Evolutionary conservation across 2,329 filamentous ascomycete species (phyloP).

Genomic region (Aphanoascus verrucosus): DNA sequence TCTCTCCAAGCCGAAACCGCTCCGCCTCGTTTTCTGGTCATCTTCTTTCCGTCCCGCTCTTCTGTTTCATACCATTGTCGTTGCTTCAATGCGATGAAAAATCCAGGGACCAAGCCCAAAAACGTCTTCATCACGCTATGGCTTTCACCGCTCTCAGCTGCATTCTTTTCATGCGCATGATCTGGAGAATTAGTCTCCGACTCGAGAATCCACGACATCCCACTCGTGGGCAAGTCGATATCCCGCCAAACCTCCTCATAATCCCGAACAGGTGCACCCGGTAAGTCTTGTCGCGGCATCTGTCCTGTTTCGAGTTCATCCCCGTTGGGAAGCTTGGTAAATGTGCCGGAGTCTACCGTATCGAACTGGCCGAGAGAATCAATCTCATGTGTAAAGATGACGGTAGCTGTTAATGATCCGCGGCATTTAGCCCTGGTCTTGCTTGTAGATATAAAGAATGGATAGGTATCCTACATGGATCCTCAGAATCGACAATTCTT

Average conservation of each 20-base stretch:
- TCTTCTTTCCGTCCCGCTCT: too few species aligned
- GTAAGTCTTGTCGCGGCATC: constrained; percentile 31
- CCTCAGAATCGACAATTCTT: constrained; percentile 27
- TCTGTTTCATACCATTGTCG: too few species aligned
- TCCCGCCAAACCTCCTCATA: constrained; percentile 62
- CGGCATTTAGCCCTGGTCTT: not conserved
- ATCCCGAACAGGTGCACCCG: constrained; percentile 23
- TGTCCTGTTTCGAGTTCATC: constrained; percentile 32
- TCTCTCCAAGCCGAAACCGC: too few species aligned
- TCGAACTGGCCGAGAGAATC: constrained; percentile 31
- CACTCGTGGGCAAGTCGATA: constrained; percentile 18
- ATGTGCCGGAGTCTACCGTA: constrained; percentile 28
- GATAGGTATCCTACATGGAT: constrained; percentile 24
- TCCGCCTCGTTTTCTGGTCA: too few species aligned
- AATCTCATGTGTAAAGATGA: constrained; percentile 31
- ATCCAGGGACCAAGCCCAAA: too few species aligned
- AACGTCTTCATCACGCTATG: too few species aligned
- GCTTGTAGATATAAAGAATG: too few species aligned
- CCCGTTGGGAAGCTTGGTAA: constrained; percentile 31
- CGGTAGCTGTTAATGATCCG: constrained; percentile 21
- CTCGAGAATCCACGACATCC: too few species aligned
- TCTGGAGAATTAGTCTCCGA: too few species aligned
- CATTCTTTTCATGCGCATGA: too few species aligned
- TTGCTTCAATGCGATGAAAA: too few species aligned
- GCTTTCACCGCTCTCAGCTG: too few species aligned